Evolutionary conservation across 139 green algal species (phyloP).

Genomic region (Chlorella vulgaris): DNA sequence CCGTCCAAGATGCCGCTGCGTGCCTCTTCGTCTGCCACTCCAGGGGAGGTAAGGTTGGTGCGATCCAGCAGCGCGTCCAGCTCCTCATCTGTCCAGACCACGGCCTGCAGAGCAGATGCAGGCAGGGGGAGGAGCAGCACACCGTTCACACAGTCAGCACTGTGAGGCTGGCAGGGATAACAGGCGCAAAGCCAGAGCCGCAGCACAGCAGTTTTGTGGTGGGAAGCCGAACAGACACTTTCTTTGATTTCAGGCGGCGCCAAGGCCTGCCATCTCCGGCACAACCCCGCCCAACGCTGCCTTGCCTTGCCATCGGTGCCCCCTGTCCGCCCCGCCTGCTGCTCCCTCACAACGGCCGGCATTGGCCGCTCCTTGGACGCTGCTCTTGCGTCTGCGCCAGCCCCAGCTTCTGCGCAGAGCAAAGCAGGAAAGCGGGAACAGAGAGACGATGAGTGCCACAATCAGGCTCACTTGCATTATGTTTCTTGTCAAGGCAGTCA

Average conservation of each 20-base stretch:
- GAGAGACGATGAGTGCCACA: no score
- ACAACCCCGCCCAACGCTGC: not conserved
- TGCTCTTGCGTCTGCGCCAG: not conserved
- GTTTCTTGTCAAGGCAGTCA: no score
- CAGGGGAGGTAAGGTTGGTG: not conserved
- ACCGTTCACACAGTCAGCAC: no score
- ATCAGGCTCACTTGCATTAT: no score
- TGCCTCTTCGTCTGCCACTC: not conserved
- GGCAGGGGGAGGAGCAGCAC: not conserved
- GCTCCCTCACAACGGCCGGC: not conserved
- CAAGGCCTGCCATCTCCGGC: not conserved
- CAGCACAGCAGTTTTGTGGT: not conserved
- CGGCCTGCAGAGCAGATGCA: not conserved
- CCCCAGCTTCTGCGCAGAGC: not conserved
- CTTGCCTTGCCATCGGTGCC: constrained; percentile 5
- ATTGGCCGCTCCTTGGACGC: not conserved
- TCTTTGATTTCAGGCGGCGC: no score
- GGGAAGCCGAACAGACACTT: no score
- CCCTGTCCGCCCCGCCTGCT: constrained; percentile 15
- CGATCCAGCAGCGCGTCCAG: constrained; percentile 7
- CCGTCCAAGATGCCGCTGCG: constrained; percentile 7
- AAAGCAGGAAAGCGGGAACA: not conserved
- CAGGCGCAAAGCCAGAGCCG: no score
- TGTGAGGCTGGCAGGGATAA: no score
- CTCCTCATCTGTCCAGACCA: constrained; percentile 17